Evolutionary conservation across 768 basidiomycete genomes (phyloP).

Genomic region (Suillus sp.): DNA sequence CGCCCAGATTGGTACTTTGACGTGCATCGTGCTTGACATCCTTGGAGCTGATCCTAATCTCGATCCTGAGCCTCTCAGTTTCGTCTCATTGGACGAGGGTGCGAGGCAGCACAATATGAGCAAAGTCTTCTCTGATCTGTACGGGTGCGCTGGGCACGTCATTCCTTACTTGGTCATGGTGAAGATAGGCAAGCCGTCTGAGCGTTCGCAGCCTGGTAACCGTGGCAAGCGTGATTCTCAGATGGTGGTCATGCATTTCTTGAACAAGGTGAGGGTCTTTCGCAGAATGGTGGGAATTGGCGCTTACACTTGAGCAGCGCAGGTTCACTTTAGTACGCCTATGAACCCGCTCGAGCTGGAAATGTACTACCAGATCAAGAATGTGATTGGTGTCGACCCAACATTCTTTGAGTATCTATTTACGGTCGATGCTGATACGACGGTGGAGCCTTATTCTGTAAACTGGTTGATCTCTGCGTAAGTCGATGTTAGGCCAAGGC

Average conservation of each 20-base stretch:
- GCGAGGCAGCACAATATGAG: conserved; percentile 98
- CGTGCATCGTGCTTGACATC: conserved; percentile 94
- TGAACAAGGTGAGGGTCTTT: conserved; percentile 79
- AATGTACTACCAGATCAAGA: conserved; percentile 99
- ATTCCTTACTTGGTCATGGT: conserved; percentile 94
- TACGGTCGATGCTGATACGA: conserved; percentile 94
- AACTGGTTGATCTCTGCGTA: conserved; percentile 94
- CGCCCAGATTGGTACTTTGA: conserved; percentile 99
- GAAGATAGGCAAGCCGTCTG: conserved; percentile 95
- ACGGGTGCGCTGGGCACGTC: conserved; percentile 92
- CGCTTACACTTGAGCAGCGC: conserved; percentile 9
- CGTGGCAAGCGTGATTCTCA: conserved; percentile 98
- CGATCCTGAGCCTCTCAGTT: conserved; percentile 94
- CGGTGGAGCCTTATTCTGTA: conserved; percentile 82
- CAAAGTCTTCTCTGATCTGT: conserved; percentile 95
- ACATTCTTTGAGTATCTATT: conserved; percentile 97
- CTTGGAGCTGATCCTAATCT: no score
- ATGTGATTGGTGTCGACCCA: conserved; percentile 98
- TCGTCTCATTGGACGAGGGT: conserved; percentile 92
- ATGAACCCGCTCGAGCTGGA: conserved; percentile 98
- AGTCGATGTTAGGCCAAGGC: no score
- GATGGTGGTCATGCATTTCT: conserved; percentile 94
- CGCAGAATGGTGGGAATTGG: no score
- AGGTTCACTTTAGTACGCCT: conserved; percentile 95
- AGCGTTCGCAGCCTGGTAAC: conserved; percentile 92